These are phyloP conservation scores for Choiromyces venosus DNA, from an alignment of 495 filamentous ascomycete genomes.

Conservation along the genomic window DNA sequence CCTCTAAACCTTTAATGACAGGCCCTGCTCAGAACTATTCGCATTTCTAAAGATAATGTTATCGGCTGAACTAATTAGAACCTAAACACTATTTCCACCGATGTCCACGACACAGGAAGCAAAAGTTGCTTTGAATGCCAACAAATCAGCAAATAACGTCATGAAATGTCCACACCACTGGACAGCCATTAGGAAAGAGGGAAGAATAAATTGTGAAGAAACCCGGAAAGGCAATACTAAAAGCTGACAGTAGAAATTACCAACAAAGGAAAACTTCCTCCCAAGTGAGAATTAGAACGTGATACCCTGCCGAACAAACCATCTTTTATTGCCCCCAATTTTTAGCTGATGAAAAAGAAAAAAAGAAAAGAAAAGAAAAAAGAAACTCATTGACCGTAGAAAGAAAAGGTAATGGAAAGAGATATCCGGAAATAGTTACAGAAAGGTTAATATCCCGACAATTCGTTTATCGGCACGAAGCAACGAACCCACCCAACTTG, in stretches of 20 bases:
- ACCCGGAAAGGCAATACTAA: background rate
- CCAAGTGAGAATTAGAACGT: background rate
- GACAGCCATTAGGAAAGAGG: background rate
- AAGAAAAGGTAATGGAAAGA: constrained; percentile 6
- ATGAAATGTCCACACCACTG: background rate
- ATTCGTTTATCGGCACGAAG: background rate
- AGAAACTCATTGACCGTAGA: constrained; percentile 12
- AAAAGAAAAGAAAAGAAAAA: constrained; percentile 8
- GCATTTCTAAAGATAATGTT: background rate
- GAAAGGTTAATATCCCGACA: background rate
- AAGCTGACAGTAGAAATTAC: background rate
- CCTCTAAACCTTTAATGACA: background rate
- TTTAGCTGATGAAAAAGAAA: background rate
- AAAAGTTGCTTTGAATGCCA: background rate
- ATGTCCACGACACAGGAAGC: background rate
- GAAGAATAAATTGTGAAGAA: background rate
- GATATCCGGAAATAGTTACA: background rate
- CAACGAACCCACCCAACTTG: background rate
- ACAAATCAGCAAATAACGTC: background rate
- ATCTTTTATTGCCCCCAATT: background rate
- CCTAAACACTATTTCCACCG: background rate
- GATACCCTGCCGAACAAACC: background rate
- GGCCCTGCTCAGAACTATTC: background rate
- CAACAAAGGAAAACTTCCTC: background rate
- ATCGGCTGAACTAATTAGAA: background rate